A percentile compares a stretch with the other conserved stretches of the same genome.
These are phyloP conservation scores for Daldinia decipiens DNA, from an alignment of 495 filamentous ascomycete genomes.

Conservation along the genomic window DNA sequence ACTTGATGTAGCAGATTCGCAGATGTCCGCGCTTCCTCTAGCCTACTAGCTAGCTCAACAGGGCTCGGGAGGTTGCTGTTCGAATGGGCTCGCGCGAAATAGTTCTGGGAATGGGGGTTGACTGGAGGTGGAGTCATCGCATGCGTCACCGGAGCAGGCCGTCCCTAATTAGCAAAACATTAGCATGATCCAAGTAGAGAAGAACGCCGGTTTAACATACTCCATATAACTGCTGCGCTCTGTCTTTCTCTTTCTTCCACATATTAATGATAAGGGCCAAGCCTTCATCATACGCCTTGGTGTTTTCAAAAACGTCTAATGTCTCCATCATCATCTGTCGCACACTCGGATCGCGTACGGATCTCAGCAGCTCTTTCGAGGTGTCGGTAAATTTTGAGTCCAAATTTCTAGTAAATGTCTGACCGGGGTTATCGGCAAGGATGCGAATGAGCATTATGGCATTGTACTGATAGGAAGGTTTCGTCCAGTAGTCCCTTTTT, in stretches of 20 bases:
- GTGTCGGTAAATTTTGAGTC: slow-evolving; percentile 81
- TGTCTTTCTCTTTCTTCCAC: slow-evolving; percentile 90
- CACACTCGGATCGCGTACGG: slow-evolving; percentile 72
- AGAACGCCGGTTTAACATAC: slow-evolving; percentile 43
- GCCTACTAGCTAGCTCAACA: slow-evolving; percentile 80
- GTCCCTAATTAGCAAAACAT: slow-evolving; percentile 38
- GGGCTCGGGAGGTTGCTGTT: slow-evolving; percentile 71
- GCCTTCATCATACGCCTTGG: slow-evolving; percentile 77
- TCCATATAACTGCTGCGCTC: slow-evolving; percentile 56
- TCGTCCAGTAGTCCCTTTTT: slow-evolving; percentile 67
- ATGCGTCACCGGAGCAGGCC: slow-evolving; percentile 34
- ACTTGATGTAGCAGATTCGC: slow-evolving; percentile 92
- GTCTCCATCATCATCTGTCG: slow-evolving; percentile 88
- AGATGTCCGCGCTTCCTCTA: slow-evolving; percentile 89
- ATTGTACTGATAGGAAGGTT: slow-evolving; percentile 87
- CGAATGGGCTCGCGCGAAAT: slow-evolving; percentile 56
- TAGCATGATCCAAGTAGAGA: slow-evolving; percentile 3
- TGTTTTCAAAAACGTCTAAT: slow-evolving; percentile 74
- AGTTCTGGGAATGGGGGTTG: slow-evolving; percentile 51
- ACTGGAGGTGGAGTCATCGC: slow-evolving; percentile 39
- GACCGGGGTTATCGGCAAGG: slow-evolving; percentile 89
- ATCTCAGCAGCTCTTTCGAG: slow-evolving; percentile 78
- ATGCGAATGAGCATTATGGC: slow-evolving; percentile 96
- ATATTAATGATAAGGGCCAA: slow-evolving; percentile 73
- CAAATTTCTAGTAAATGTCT: slow-evolving; percentile 85